Conservation (phyloP, 106 monocot genomes). For the Acanthochlamys bracteata region DNA sequence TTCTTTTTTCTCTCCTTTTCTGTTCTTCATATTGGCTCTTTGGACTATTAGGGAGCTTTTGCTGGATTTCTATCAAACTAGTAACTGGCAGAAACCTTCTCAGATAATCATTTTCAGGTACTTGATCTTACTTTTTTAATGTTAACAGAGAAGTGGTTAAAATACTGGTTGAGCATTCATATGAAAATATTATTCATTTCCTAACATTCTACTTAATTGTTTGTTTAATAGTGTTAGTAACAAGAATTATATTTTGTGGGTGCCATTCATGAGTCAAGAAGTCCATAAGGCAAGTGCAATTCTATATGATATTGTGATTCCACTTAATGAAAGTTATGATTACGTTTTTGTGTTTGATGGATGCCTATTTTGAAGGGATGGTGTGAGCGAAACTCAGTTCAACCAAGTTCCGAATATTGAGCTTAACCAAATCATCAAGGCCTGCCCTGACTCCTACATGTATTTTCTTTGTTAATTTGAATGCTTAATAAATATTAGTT, state of each 20-base stretch:
- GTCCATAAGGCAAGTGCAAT: no score
- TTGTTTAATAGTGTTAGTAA: no score
- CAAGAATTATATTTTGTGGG: no score
- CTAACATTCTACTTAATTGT: no score
- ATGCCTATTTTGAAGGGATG: conserved; percentile 40
- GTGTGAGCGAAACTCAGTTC: conserved; percentile 74
- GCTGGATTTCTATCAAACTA: conserved; percentile 61
- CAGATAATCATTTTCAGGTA: conserved; percentile 92
- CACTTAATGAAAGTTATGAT: no score
- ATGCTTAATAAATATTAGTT: not conserved
- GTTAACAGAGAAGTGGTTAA: no score
- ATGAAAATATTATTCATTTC: not conserved
- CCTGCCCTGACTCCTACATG: conserved; percentile 1
- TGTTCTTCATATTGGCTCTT: no score
- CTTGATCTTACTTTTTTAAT: not conserved
- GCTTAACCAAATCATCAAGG: conserved; percentile 63
- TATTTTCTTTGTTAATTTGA: not conserved
- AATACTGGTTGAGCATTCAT: not conserved
- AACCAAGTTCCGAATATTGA: conserved; percentile 65
- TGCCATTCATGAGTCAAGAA: no score
- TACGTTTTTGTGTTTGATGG: not conserved
- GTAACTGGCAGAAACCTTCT: conserved; percentile 35
- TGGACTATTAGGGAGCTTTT: conserved; percentile 80
- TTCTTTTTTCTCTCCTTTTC: no score
- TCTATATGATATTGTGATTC: no score